A percentile compares a stretch with the other conserved stretches of the same genome.
phyloP scores from a whole-genome alignment of 2,329 filamentous ascomycete species.

The Cladophialophora exuberans region DNA sequence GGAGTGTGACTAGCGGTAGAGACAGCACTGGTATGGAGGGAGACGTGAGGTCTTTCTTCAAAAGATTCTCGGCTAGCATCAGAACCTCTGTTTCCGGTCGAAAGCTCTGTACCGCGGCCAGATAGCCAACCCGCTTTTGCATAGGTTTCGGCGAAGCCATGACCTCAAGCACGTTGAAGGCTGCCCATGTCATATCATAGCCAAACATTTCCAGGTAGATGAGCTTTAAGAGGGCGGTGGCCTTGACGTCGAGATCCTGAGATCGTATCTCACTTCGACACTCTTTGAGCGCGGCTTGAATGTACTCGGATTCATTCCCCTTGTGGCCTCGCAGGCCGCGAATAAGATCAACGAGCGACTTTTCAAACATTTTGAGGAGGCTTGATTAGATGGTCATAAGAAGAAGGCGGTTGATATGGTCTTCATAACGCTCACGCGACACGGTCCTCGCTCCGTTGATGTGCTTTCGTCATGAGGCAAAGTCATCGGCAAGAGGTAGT shows the following conservation, averaged over 20 bases:
- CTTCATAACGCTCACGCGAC: conserved; percentile 17
- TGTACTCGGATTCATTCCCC: conserved; percentile 92
- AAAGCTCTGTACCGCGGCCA: conserved; percentile 95
- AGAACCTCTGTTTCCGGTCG: conserved; percentile 93
- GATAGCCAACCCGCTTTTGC: conserved; percentile 93
- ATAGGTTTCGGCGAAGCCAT: conserved; percentile 96
- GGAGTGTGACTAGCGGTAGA: conserved; percentile 85
- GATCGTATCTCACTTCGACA: conserved; percentile 89
- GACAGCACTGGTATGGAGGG: conserved; percentile 75
- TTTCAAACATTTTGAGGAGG: conserved; percentile 78
- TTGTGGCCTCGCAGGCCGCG: conserved; percentile 93
- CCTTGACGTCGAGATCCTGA: conserved; percentile 96
- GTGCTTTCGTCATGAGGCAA: not conserved
- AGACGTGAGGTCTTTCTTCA: conserved; percentile 81
- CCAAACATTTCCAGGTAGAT: conserved; percentile 99
- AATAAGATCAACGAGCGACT: conserved; percentile 98
- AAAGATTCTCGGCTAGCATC: conserved; percentile 93
- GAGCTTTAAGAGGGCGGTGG: conserved; percentile 91
- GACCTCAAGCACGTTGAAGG: conserved; percentile 97
- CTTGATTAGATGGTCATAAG: conserved; percentile 5
- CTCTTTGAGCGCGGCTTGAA: conserved; percentile 91
- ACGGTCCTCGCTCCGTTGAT: not conserved
- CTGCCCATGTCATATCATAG: conserved; percentile 99
- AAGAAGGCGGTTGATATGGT: not conserved
- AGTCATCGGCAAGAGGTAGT: not conserved